These are phyloP conservation scores for Ceriops decandra DNA, from an alignment of 345 rosid genomes.

Conservation along the genomic window DNA sequence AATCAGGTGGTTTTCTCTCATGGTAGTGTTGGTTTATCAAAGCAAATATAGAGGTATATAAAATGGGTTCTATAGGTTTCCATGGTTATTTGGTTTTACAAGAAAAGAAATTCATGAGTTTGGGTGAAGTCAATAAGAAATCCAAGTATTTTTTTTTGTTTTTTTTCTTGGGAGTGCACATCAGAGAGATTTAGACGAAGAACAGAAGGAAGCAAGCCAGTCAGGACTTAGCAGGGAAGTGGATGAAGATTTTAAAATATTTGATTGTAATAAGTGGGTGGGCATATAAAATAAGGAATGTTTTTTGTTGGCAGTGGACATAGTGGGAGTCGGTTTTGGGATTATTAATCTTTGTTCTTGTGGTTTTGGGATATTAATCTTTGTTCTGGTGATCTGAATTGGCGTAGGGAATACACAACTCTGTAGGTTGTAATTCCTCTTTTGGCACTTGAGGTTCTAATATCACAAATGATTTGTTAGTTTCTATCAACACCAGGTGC, in stretches of 20 bases:
- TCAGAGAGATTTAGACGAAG: neutral
- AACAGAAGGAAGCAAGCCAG: neutral
- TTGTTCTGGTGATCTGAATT: too few relatives aligned
- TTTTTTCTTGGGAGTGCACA: neutral
- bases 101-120: neutral
- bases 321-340: too few relatives aligned
- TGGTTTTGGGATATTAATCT: too few relatives aligned
- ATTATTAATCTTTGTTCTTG: too few relatives aligned
- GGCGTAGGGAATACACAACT: too few relatives aligned
- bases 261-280: slow-evolving; percentile 2
- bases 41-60: neutral
- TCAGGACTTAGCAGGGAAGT: neutral
- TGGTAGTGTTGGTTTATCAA: neutral
- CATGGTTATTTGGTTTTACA: neutral
- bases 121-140: slow-evolving; percentile 6
- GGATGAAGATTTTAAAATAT: neutral
- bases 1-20: too few relatives aligned
- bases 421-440: too few relatives aligned
- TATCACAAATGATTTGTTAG: too few relatives aligned
- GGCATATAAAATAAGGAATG: neutral
- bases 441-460: too few relatives aligned
- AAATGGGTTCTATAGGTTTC: neutral
- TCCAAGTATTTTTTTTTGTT: neutral
- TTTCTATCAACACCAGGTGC: too few relatives aligned
- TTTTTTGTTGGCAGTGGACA: neutral